Conservation (phyloP, 2,329 filamentous ascomycete species). For the Venturia asperata region DNA sequence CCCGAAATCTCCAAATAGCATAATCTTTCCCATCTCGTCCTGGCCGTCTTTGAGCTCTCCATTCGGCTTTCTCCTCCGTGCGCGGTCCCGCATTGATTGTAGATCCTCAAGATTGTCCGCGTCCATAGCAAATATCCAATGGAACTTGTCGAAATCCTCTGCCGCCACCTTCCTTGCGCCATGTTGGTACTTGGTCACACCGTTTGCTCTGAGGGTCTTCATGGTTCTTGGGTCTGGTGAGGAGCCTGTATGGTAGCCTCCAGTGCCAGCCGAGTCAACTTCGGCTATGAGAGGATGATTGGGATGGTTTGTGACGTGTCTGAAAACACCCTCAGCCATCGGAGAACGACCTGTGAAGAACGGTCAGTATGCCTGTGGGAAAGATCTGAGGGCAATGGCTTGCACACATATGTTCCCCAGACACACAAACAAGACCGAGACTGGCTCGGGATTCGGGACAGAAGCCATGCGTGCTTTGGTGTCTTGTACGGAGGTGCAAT, state of each 20-base stretch:
- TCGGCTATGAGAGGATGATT: slow-evolving; percentile 53
- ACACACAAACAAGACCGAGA: slow-evolving; percentile 85
- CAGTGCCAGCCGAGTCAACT: slow-evolving; percentile 88
- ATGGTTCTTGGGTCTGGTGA: slow-evolving; percentile 77
- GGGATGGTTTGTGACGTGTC: slow-evolving; percentile 54
- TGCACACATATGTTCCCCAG: slow-evolving; percentile 85
- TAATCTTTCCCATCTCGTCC: slow-evolving; percentile 48
- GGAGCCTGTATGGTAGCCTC: slow-evolving; percentile 73
- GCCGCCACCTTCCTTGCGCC: slow-evolving; percentile 63
- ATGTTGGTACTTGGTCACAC: slow-evolving; percentile 71
- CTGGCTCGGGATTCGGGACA: neutral
- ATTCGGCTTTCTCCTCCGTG: slow-evolving; percentile 29
- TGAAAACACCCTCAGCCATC: slow-evolving; percentile 95
- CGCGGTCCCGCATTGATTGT: slow-evolving; percentile 45
- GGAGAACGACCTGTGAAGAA: slow-evolving; percentile 58
- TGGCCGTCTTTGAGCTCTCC: slow-evolving; percentile 24
- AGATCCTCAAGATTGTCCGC: slow-evolving; percentile 69
- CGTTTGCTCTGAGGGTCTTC: slow-evolving; percentile 64
- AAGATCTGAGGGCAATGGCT: slow-evolving; percentile 7
- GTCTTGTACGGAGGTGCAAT: neutral
- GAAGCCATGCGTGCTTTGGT: neutral
- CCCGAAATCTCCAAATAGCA: slow-evolving; percentile 81
- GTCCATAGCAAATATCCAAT: slow-evolving; percentile 97
- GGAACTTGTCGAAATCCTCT: slow-evolving; percentile 74
- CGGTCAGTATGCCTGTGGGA: neutral